Evolutionary conservation across 2,329 filamentous ascomycete genomes (phyloP), one percentile per base, ranked within the genome.

Genomic region (Didymella arachidicola): DNA sequence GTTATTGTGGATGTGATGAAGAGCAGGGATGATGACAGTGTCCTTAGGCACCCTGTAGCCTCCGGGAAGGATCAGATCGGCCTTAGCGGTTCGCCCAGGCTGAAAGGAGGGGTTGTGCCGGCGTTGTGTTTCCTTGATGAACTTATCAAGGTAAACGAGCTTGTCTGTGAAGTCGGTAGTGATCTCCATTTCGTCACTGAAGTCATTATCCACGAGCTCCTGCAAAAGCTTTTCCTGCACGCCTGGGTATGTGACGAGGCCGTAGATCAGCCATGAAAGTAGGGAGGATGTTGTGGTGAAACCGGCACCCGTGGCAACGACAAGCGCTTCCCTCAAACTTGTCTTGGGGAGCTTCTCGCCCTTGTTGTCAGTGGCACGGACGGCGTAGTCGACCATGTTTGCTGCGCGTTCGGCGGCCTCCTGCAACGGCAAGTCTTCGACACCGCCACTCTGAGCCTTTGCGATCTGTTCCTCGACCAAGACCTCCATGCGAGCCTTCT

Each of bases 41-140:
- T 81, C 83, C 53, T 79, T 78, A 29, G 83, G 82, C 0, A 88
- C 67, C 58, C 78, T 80, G 76, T 86, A 88, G 0, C 85, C 86
- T 0, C 86, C 86, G 0, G 86, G 86, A 0, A 88, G 74, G 22
- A 88, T 77, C 57, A 86, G 71, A 67, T 87, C 85, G 3, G 74
- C 74, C 61, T 82, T 82, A 4, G 86, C 76, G 2, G 83, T 87
- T 42, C 86, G 83, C 2, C 78, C 86, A 0, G 86, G 84, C 46
- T 88, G 86, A 53, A 69, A 69, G 3, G 64, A 66, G 4, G 66
- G 64, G 43, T 65, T 67, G 51, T 69, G 63, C 0, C 63, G 50
- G 8, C 66, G 64, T 27, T 67, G 66, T 7, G 63, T 67, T n/a
- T 69, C 66, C 34, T 69, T 69, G 59, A 69, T 63, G 26, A 67